Percentiles rank a stretch among this genome's conserved stretches.
phyloP scores from a whole-genome alignment of 106 monocot genomes.

The Chionographis japonica region DNA sequence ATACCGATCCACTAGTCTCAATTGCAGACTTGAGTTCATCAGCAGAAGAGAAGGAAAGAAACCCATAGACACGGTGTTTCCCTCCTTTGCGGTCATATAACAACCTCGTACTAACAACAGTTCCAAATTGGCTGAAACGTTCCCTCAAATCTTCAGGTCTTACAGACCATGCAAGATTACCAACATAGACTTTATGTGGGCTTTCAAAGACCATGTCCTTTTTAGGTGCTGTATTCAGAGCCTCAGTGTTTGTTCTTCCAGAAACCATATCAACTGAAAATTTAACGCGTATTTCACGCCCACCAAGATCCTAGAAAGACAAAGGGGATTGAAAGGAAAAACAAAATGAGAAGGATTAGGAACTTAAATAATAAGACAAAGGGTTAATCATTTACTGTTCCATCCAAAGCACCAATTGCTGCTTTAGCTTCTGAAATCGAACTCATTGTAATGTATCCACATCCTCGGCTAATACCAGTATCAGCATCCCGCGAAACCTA shows the following conservation, averaged over 20 bases:
- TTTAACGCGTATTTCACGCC: constrained; percentile 77
- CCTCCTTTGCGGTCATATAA: constrained; percentile 66
- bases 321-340: neutral
- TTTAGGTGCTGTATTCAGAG: constrained; percentile 41
- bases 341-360: neutral
- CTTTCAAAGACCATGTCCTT: constrained; percentile 65
- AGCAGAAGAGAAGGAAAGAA: constrained; percentile 62
- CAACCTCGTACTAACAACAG: constrained; percentile 64
- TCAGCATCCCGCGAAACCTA: constrained; percentile 65
- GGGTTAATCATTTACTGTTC: constrained; percentile 42
- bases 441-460: constrained; percentile 70
- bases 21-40: constrained; percentile 57
- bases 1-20: constrained; percentile 49
- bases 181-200: constrained; percentile 70
- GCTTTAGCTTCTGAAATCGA: constrained; percentile 63
- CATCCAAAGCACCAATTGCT: constrained; percentile 67
- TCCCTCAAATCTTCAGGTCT: constrained; percentile 65
- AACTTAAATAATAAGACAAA: neutral
- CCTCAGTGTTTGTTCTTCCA: constrained; percentile 42
- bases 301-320: constrained; percentile 53
- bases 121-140: constrained; percentile 78
- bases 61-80: constrained; percentile 75
- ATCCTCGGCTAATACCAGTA: constrained; percentile 65
- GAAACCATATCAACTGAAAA: constrained; percentile 61
- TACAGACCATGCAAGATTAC: constrained; percentile 72